These are phyloP conservation scores for Pseudogymnoascus pannorum DNA, from an alignment of 2,329 filamentous ascomycete species.

Conservation along the genomic window DNA sequence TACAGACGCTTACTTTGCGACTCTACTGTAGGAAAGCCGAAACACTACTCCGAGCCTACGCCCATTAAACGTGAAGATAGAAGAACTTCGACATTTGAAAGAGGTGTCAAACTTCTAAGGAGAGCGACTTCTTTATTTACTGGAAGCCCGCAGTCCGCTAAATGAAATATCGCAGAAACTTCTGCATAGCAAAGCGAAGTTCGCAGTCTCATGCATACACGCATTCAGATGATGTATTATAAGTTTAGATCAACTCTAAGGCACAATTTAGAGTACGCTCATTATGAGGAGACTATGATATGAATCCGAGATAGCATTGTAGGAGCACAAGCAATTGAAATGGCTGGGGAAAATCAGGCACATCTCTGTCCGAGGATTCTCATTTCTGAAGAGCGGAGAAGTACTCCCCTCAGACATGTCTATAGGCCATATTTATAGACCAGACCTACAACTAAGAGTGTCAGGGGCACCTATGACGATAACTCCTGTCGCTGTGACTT, in stretches of 20 bases:
- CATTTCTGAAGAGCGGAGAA: neutral
- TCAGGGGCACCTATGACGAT: neutral
- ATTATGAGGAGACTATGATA: neutral
- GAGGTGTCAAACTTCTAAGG: neutral
- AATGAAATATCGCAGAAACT: neutral
- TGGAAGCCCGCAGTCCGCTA: neutral
- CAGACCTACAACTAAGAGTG: neutral
- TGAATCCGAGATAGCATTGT: neutral
- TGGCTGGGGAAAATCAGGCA: neutral
- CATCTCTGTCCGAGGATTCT: neutral
- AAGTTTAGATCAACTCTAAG: neutral
- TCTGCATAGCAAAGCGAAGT: too few relatives aligned
- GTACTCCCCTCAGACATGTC: neutral
- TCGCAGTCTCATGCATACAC: too few relatives aligned
- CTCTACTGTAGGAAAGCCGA: neutral
- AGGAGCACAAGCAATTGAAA: neutral
- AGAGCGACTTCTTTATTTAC: neutral
- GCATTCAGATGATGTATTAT: too few relatives aligned
- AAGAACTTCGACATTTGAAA: neutral
- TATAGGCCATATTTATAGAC: neutral
- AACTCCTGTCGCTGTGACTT: neutral
- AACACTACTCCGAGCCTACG: neutral
- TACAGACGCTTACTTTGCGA: neutral
- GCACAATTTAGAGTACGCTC: neutral
- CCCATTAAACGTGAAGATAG: neutral